Base-by-base conservation (phyloP, 169 alveolate genomes). In the Cryptosporidium viatorum region DNA sequence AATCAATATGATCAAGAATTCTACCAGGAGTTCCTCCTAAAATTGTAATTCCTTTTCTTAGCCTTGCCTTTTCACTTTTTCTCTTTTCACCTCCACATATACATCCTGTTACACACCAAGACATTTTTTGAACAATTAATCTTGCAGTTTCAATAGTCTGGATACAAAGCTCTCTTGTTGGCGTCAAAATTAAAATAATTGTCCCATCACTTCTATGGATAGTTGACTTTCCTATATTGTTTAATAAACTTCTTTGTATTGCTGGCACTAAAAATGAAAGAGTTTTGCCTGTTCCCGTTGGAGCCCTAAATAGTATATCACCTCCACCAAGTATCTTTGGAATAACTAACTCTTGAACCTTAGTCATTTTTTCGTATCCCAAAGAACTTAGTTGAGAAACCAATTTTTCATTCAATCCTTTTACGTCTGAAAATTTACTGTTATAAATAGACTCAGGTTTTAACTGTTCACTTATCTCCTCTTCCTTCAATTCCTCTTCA, bases 1-100 rank as follows among this genome's bases (percentile, higher is more conserved):
- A 94, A 69, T 94, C 94, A 60, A 98, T 91, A 84, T 97, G 98
- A 91, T 98, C 99, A 8, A 97, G 85, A 52, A 98, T 85, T 75
- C 99, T 94, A 16, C 99, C 99, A 8, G 99, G 99, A 37, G 99
- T 98, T 35, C 98, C 98, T 16, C 97, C 94, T 48, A 98, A 91
- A 16, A 97, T 91, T 85, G 98, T 98, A 33, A 98, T 97, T 0
- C 98, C 97, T 80, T 94, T 95, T 70, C 96, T 93, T 43, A 98
- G 92, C 58, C 98, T 96, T 62, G 95, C 96, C 92, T 94, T 94
- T 85, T 96, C 98, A 41, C 95, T 92, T 68, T 95, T 96, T 51
- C 94, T 92, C 71, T 95, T 95, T 85, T 95, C 98, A n/a, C 98
- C 98, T 2, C 98, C 98, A 26, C 92, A 65, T 26, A 58, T 51